Conservation (phyloP, 495 filamentous ascomycete species). For the Podospora anserina region DNA sequence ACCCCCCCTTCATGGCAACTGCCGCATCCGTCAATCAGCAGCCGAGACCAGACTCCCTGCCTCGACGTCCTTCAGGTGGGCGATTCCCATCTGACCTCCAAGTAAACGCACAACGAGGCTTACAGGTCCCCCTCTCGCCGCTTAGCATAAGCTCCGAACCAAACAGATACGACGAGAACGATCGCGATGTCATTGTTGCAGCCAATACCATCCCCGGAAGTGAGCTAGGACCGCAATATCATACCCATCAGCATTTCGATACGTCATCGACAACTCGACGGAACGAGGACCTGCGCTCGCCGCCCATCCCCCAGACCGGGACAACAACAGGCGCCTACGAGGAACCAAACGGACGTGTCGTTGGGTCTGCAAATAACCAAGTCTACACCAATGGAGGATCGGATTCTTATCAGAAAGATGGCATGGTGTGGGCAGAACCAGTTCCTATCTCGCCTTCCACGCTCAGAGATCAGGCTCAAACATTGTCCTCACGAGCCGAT, state of each 20-base stretch:
- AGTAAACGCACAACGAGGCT: conserved; percentile 65
- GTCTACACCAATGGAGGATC: not conserved
- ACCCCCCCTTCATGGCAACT: conserved; percentile 63
- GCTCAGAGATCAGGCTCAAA: conserved; percentile 4
- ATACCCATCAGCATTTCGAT: not conserved
- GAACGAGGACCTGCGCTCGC: not conserved
- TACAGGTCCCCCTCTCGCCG: conserved; percentile 70
- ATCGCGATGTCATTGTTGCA: conserved; percentile 56
- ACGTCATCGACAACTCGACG: not conserved
- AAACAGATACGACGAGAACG: conserved; percentile 50
- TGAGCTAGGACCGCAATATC: conserved; percentile 33
- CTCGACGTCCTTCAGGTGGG: conserved; percentile 74
- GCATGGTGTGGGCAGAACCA: conserved; percentile 16
- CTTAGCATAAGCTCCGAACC: conserved; percentile 72
- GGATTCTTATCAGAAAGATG: not conserved
- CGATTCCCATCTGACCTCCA: conserved; percentile 85
- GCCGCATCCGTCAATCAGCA: conserved; percentile 47
- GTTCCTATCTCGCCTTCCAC: conserved; percentile 9
- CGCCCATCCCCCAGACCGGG: not conserved
- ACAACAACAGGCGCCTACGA: not conserved
- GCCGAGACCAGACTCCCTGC: conserved; percentile 45
- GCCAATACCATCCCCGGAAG: conserved; percentile 51
- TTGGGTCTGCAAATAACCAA: not conserved
- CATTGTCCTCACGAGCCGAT: not conserved
- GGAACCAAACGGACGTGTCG: not conserved